These are phyloP conservation scores for Penicillium egyptiacum DNA, from an alignment of 495 filamentous ascomycete genomes.

Conservation along the genomic window DNA sequence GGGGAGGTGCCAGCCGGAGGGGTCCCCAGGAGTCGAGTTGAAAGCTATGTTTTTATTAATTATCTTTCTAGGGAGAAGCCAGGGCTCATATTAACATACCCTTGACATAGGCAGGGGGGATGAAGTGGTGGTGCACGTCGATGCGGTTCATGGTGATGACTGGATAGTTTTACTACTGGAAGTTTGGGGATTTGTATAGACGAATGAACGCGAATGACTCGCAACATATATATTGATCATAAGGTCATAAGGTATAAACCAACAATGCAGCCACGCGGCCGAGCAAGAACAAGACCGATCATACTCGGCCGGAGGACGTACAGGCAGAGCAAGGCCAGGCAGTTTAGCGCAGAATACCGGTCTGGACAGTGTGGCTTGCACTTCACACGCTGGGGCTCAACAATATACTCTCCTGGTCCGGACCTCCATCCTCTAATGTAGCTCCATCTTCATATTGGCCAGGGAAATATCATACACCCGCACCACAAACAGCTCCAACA, in stretches of 20 bases:
- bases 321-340: neutral
- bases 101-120: slow-evolving; percentile 20
- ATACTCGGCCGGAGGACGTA: neutral
- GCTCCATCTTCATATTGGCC: neutral
- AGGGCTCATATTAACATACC: neutral
- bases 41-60: neutral
- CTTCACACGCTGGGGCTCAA: too few species aligned
- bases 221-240: neutral
- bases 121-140: neutral
- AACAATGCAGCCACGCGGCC: neutral
- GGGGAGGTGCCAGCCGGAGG: neutral
- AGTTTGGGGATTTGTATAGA: neutral
- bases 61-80: neutral
- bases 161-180: neutral
- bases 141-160: neutral
- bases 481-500: too few species aligned
- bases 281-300: neutral
- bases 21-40: neutral
- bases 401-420: neutral
- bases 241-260: neutral
- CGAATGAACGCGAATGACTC: neutral
- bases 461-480: too few species aligned
- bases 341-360: too few species aligned
- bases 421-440: neutral
- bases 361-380: too few species aligned